Conservation (phyloP, 495 filamentous ascomycete species). For the Barbatosphaeria neglecta region DNA sequence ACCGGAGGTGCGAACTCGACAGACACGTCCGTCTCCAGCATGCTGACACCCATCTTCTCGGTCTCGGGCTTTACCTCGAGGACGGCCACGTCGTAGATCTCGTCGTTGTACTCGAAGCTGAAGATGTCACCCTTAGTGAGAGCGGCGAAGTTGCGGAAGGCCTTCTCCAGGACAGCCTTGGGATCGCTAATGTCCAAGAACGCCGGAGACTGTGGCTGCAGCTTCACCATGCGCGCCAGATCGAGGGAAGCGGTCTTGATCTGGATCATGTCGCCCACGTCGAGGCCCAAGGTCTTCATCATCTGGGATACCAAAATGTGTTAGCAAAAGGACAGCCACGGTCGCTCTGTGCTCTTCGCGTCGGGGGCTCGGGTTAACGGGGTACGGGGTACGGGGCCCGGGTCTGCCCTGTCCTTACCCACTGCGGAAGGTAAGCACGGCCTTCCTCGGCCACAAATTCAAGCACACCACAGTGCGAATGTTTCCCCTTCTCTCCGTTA, state of each 20-base stretch:
- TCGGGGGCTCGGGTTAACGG: too few species aligned
- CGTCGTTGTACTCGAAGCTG: slow-evolving; percentile 90
- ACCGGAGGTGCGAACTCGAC: slow-evolving; percentile 93
- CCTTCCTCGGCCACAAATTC: slow-evolving; percentile 98
- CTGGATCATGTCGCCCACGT: slow-evolving; percentile 88
- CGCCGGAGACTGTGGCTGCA: slow-evolving; percentile 80
- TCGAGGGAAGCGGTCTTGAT: slow-evolving; percentile 88
- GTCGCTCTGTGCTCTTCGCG: not conserved
- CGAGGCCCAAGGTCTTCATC: slow-evolving; percentile 82
- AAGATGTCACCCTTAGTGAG: slow-evolving; percentile 87
- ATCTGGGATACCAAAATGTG: slow-evolving; percentile 44
- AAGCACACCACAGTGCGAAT: slow-evolving; percentile 85
- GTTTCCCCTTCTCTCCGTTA: slow-evolving; percentile 67
- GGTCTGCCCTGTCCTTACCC: slow-evolving; percentile 66
- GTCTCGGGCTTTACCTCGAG: slow-evolving; percentile 81
- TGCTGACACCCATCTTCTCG: slow-evolving; percentile 69
- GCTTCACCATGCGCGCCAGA: slow-evolving; percentile 80
- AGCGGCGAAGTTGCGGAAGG: slow-evolving; percentile 88
- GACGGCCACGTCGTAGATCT: slow-evolving; percentile 82
- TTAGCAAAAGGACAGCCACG: not conserved
- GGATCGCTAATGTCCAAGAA: slow-evolving; percentile 96
- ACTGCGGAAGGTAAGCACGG: slow-evolving; percentile 87
- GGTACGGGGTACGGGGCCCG: too few species aligned
- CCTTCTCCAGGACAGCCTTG: slow-evolving; percentile 94
- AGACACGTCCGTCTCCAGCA: slow-evolving; percentile 86